These are phyloP conservation scores for Canavalia gladiata DNA, from an alignment of 306 rosid species.

Conservation along the genomic window DNA sequence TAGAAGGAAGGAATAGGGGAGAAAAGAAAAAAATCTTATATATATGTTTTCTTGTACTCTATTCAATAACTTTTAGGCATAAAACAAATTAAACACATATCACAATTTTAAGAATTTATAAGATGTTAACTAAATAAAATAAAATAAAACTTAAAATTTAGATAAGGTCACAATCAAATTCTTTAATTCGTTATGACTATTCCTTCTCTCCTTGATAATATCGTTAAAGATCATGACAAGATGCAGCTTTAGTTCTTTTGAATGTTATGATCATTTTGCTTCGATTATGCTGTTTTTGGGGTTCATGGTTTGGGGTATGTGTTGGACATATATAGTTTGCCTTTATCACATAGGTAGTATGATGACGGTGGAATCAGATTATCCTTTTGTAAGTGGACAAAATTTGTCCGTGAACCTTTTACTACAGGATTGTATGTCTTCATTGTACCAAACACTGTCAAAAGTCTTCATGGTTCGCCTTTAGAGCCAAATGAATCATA, in stretches of 20 bases:
- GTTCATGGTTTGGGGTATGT: neutral
- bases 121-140: no score
- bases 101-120: no score
- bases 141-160: no score
- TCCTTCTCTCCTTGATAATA: neutral
- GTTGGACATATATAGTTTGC: slow-evolving; percentile 8
- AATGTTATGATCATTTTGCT: slow-evolving; percentile 30
- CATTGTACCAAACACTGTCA: slow-evolving; percentile 42
- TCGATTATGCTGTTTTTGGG: neutral
- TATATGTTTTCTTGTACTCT: neutral
- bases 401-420: slow-evolving; percentile 37
- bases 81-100: no score
- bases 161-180: neutral
- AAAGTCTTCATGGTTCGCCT: slow-evolving; percentile 27
- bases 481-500: slow-evolving; percentile 30
- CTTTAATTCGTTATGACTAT: neutral
- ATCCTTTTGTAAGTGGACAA: slow-evolving; percentile 43
- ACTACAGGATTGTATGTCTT: slow-evolving; percentile 43
- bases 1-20: no score
- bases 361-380: slow-evolving; percentile 45
- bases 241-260: slow-evolving; percentile 20
- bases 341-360: slow-evolving; percentile 24
- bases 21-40: no score
- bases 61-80: no score
- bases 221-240: slow-evolving; percentile 21